These are phyloP conservation scores for Clonostachys byssicola DNA, from an alignment of 2,329 filamentous ascomycete genomes.

Conservation along the genomic window DNA sequence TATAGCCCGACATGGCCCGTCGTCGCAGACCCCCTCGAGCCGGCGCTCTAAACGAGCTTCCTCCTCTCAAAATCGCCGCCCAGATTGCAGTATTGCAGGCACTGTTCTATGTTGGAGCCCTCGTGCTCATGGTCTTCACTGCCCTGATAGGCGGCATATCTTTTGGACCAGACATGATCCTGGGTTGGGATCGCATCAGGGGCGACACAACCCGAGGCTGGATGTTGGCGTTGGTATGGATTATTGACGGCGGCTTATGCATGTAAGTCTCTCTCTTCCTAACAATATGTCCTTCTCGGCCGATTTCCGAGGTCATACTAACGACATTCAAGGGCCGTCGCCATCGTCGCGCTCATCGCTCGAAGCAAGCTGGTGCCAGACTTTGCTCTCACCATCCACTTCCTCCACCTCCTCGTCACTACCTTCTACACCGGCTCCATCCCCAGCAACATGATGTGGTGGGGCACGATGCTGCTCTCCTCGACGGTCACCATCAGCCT, in stretches of 20 bases:
- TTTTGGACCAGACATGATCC: conserved; percentile 49
- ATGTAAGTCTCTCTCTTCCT: conserved; percentile 29
- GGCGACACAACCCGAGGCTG: conserved; percentile 60
- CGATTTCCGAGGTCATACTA: conserved; percentile 3
- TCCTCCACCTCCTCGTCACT: conserved; percentile 74
- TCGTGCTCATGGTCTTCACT: conserved; percentile 53
- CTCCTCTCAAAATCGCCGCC: conserved; percentile 52
- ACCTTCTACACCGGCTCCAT: conserved; percentile 74
- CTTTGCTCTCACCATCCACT: conserved; percentile 86
- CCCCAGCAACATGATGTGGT: conserved; percentile 82
- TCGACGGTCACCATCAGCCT: conserved; percentile 47
- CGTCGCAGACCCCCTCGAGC: conserved; percentile 53
- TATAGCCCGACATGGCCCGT: conserved; percentile 39
- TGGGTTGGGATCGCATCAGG: conserved; percentile 54
- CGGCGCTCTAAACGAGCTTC: conserved; percentile 57
- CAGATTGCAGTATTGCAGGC: conserved; percentile 55
- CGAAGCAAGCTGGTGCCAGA: conserved; percentile 94
- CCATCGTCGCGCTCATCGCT: conserved; percentile 77
- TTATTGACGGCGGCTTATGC: conserved; percentile 49
- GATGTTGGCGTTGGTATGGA: conserved; percentile 53
- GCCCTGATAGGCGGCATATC: conserved; percentile 51
- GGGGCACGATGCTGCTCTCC: conserved; percentile 55
- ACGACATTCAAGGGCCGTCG: conserved; percentile 61
- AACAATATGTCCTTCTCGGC: background rate
- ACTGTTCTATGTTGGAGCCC: conserved; percentile 47